A percentile compares a stretch with the other conserved stretches of the same genome.
phyloP scores from a whole-genome alignment of 441 rosid genomes.

The Mallotus repandus region DNA sequence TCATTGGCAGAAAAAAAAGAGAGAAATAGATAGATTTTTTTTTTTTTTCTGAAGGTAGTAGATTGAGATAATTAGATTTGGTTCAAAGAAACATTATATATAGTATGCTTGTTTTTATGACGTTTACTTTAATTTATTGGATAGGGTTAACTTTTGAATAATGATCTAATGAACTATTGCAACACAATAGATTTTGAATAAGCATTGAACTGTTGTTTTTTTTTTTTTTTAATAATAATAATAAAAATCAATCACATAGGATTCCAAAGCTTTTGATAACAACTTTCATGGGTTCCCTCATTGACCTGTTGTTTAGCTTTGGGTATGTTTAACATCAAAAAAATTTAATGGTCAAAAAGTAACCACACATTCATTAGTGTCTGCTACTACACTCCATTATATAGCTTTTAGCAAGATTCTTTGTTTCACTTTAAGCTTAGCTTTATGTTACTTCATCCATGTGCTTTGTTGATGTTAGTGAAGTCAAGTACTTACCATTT shows the following conservation, averaged over 20 bases:
- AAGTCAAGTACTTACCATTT: constrained; percentile 49
- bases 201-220: too few species aligned
- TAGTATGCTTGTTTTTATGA: too few species aligned
- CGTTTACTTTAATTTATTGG: background rate
- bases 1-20: background rate
- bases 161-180: background rate
- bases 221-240: too few species aligned
- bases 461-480: constrained; percentile 57
- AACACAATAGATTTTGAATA: background rate
- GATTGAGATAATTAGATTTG: too few species aligned
- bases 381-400: constrained; percentile 77
- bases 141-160: background rate
- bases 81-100: too few species aligned
- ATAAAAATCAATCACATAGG: constrained; percentile 41
- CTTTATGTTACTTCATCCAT: constrained; percentile 55
- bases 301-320: constrained; percentile 37
- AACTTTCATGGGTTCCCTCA: constrained; percentile 49
- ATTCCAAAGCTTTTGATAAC: constrained; percentile 46
- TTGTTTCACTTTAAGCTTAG: constrained; percentile 53
- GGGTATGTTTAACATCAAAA: constrained; percentile 21
- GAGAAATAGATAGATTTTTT: background rate
- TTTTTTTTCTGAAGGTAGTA: background rate
- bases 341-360: constrained; percentile 57
- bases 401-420: constrained; percentile 79
- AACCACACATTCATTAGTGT: constrained; percentile 58